Percentiles rank a stretch among this genome's conserved stretches.
Conservation (phyloP, 2,329 filamentous ascomycete genomes). For the Tolypocladium amazonense region DNA sequence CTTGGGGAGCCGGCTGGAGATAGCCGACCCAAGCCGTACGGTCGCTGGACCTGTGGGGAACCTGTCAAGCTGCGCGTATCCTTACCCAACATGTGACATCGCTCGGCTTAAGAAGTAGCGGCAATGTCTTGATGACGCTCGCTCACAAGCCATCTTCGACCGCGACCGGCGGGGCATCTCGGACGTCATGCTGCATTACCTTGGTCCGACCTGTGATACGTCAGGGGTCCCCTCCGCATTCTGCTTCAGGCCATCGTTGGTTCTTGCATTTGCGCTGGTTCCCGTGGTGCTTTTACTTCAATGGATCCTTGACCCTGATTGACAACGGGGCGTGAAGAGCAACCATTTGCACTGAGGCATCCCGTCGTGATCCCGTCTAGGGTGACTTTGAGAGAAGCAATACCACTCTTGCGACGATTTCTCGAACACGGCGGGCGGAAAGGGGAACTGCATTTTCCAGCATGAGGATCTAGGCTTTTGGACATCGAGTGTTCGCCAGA, state of each 20-base stretch:
- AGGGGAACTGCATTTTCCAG: too few relatives aligned
- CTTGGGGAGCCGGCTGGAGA: not conserved
- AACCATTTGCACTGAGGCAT: not conserved
- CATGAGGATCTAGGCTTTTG: too few relatives aligned
- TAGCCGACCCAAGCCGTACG: conserved; percentile 9
- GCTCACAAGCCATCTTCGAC: not conserved
- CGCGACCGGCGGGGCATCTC: not conserved
- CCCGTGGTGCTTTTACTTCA: not conserved
- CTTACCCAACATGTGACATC: not conserved
- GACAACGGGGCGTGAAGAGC: not conserved
- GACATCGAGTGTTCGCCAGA: too few relatives aligned
- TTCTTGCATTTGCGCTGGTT: not conserved
- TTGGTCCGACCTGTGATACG: not conserved
- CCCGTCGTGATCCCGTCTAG: not conserved
- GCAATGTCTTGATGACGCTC: not conserved
- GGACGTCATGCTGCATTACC: not conserved
- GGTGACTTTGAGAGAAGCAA: too few relatives aligned
- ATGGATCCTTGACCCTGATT: not conserved
- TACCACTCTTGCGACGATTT: not conserved
- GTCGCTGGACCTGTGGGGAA: not conserved
- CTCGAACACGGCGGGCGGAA: too few relatives aligned
- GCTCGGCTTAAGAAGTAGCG: conserved; percentile 5
- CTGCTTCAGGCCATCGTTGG: not conserved
- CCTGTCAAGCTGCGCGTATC: not conserved
- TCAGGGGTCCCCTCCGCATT: not conserved